These are phyloP conservation scores for Magnusiomyces suaveolens DNA, from an alignment of 1,139 yeast species.

Conservation along the genomic window DNA sequence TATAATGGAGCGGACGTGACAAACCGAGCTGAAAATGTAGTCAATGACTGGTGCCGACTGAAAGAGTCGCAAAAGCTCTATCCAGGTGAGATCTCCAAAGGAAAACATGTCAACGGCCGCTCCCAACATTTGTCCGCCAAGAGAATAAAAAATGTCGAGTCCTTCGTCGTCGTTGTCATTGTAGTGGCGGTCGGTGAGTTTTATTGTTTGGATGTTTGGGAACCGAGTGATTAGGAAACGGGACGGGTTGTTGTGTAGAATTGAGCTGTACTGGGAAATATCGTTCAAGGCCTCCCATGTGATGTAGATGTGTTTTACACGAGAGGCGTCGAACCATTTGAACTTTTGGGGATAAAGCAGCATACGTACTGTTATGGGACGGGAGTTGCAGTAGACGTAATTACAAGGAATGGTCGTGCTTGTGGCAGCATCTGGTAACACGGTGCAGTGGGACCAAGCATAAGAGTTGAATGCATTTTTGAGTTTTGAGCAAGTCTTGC, in stretches of 20 bases:
- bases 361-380: not conserved
- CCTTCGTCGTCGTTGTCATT: not conserved
- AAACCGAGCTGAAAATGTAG: not conserved
- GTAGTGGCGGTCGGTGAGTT: not conserved
- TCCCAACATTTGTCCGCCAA: not conserved
- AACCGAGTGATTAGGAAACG: not conserved
- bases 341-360: not conserved
- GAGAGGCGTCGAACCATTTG: not conserved
- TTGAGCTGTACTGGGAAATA: not conserved
- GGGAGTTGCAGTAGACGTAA: not conserved
- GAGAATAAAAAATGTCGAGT: not conserved
- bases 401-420: not conserved
- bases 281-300: not conserved
- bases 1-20: not conserved
- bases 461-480: not conserved
- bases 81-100: constrained; percentile 2
- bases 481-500: not conserved
- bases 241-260: not conserved
- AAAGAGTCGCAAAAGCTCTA: not conserved
- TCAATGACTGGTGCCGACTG: not conserved
- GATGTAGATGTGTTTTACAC: not conserved
- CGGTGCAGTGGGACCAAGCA: constrained; percentile 1
- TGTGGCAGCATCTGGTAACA: not conserved
- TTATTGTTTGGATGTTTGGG: not conserved
- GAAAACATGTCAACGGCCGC: not conserved